Evolutionary conservation across 1,139 yeast genomes (phyloP), one percentile per base, ranked within the genome.

Genomic region (Taiozyma sp.): DNA sequence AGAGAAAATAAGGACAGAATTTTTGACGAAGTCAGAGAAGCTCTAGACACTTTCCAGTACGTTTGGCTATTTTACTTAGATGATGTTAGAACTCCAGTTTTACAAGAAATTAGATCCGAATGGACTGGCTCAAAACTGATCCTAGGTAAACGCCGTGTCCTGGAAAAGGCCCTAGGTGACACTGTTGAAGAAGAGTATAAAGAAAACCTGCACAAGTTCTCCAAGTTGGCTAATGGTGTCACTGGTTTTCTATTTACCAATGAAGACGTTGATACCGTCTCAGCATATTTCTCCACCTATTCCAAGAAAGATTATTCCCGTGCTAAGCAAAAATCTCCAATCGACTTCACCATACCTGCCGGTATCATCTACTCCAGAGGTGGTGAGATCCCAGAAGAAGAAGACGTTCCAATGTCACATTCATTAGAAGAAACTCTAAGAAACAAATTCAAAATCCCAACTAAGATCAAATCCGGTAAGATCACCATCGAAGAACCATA

Each of bases 361-460:
- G 99, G 99, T 41, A 76, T 90, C 51, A 86, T 93, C 13, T 92
- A 90, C 69, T 89, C 98, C 16, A 84, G 97, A 68, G 99, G 97
- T 62, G 99, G 99, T 22, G 96, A 89, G 71, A 74, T 92, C 52
- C 79, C 97, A 34, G 73, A 70, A 29, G 97, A 91, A 67, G 98
- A 93, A 61, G 99, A 93, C 69, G 93, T 93, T 23, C 97, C 97
- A 61, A 83, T 93, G 89, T 86, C 96, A 13, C 99, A 93, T 68
- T 90, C 98, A 7, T 77, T 95, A 71, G 99, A 93, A 72, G 90
- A 91, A 62, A 89, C 96, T 44, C 72, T 93, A 64, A 84, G 99
- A 75, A 87, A 83, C 68, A 87, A 87, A 66, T 83, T 83, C 61
- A 93, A 93, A 66, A 83, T 95, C 63, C 98, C 99, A 58, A 92